These are phyloP conservation scores for Hordeum pubiflorum DNA, from an alignment of 202 grass and related monocot genomes.

Conservation along the genomic window DNA sequence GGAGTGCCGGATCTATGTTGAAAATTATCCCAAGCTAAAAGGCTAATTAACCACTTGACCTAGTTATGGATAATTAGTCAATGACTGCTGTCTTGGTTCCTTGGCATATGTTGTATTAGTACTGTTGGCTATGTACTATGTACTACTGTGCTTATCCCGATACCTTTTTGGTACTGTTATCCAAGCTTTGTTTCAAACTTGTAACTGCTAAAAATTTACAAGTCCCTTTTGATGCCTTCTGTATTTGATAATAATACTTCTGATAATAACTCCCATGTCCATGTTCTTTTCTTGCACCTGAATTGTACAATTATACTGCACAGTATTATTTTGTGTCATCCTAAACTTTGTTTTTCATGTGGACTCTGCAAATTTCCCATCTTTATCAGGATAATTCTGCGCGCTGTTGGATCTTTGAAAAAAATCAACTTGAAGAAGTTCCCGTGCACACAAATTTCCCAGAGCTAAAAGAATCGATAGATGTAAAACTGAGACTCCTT, in stretches of 20 bases:
- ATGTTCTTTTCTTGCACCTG: neutral
- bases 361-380: constrained; percentile 21
- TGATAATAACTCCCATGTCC: neutral
- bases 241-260: neutral
- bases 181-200: neutral
- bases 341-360: neutral
- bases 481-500: constrained; percentile 43
- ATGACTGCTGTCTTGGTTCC: neutral
- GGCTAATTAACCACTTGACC: neutral
- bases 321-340: neutral
- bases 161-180: neutral
- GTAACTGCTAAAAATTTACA: neutral
- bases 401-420: constrained; percentile 55
- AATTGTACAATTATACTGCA: neutral
- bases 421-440: constrained; percentile 53
- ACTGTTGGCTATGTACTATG: neutral
- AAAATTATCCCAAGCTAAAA: neutral
- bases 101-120: neutral
- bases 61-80: neutral
- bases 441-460: constrained; percentile 46
- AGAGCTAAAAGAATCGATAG: constrained; percentile 38
- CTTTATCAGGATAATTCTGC: constrained; percentile 75
- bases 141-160: neutral
- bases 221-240: neutral
- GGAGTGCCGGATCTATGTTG: neutral